Percentiles rank a stretch among this genome's conserved stretches.
Evolutionary conservation across 495 filamentous ascomycete species (phyloP).

Genomic region (Pyronema omphalodes): DNA sequence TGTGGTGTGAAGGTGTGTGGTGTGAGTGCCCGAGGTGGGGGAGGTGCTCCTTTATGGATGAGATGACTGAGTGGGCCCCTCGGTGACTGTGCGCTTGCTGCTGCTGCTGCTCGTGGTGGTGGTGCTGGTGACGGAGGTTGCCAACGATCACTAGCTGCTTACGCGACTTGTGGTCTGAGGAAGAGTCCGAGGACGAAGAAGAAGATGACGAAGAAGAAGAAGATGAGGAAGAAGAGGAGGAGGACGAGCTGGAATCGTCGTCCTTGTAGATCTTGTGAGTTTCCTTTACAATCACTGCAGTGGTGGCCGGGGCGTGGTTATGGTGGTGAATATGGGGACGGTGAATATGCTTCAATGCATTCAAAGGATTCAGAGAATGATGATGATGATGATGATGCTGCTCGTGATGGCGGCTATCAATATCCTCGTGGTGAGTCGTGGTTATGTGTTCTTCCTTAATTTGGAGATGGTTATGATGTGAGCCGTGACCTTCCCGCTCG

Average conservation of each 20-base stretch:
- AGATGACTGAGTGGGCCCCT: slow-evolving; percentile 1
- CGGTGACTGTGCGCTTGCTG: slow-evolving; percentile 12
- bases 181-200: slow-evolving; percentile 1
- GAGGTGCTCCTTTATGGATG: slow-evolving; percentile 16
- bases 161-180: not conserved
- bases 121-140: not conserved
- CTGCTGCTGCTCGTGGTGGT: slow-evolving; percentile 14
- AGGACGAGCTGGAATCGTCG: not conserved
- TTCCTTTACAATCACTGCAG: slow-evolving; percentile 4
- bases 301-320: slow-evolving; percentile 22
- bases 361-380: slow-evolving; percentile 4
- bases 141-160: not conserved
- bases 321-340: slow-evolving; percentile 41
- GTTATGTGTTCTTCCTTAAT: slow-evolving; percentile 28
- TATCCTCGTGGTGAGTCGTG: slow-evolving; percentile 10
- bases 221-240: slow-evolving; percentile 1
- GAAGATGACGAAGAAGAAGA: not conserved
- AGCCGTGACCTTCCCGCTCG: slow-evolving; percentile 88
- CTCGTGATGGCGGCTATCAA: slow-evolving; percentile 40
- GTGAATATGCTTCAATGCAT: slow-evolving; percentile 1
- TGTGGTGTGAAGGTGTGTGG: slow-evolving; percentile 14
- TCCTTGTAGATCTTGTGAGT: slow-evolving; percentile 1
- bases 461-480: slow-evolving; percentile 47
- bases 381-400: slow-evolving; percentile 43
- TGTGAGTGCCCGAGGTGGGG: slow-evolving; percentile 18